phyloP scores from a whole-genome alignment of 2,329 filamentous ascomycete genomes.

The Aspergillus sp. region DNA sequence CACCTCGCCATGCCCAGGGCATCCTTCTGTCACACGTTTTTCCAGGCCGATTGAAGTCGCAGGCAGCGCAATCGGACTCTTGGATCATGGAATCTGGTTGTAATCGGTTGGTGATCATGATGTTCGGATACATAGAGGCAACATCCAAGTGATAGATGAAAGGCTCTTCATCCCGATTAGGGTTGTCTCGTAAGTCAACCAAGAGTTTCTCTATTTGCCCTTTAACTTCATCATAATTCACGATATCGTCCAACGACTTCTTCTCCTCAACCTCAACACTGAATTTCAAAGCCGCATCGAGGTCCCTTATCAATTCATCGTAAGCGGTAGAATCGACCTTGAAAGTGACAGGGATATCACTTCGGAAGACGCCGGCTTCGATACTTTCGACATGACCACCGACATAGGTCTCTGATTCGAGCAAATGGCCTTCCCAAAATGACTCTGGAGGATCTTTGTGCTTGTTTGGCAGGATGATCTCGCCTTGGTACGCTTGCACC shows the following conservation, averaged over 20 bases:
- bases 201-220: constrained; percentile 68
- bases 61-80: constrained; percentile 91
- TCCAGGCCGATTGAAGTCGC: constrained; percentile 94
- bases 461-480: constrained; percentile 92
- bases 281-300: constrained; percentile 84
- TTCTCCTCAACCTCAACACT: constrained; percentile 78
- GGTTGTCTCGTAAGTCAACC: constrained; percentile 65
- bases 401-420: constrained; percentile 96
- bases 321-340: constrained; percentile 80
- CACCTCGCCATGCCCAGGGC: constrained; percentile 97
- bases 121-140: constrained; percentile 99
- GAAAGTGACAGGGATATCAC: constrained; percentile 93
- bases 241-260: constrained; percentile 68
- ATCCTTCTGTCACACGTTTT: constrained; percentile 93
- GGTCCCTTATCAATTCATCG: constrained; percentile 75
- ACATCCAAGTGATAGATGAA: constrained; percentile 98
- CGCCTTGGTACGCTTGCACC: constrained; percentile 91
- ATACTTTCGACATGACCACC: constrained; percentile 99
- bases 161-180: constrained; percentile 75
- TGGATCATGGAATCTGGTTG: constrained; percentile 99
- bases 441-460: constrained; percentile 83
- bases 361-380: constrained; percentile 91
- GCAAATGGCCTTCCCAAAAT: constrained; percentile 92
- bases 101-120: constrained; percentile 97
- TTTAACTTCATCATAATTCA: constrained; percentile 77